Conservation (phyloP, 331 rosid species). For the Malus hybrid region DNA sequence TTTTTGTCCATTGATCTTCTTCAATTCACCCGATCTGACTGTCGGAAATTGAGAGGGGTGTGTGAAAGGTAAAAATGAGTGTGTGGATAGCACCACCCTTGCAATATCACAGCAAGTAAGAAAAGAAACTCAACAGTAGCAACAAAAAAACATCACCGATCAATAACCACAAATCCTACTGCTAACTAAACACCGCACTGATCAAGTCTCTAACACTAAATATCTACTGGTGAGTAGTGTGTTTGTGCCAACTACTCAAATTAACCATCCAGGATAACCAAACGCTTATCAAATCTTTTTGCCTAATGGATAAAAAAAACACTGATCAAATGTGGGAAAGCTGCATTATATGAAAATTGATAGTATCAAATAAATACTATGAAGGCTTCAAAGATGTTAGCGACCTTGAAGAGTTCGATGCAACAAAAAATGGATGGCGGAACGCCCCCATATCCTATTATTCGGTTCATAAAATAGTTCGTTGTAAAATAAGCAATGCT, state of each 20-base stretch:
- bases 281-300: not conserved
- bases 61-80: too few relatives aligned
- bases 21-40: too few relatives aligned
- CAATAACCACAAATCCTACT: not conserved
- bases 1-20: too few relatives aligned
- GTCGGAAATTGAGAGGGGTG: too few relatives aligned
- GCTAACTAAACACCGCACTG: not conserved
- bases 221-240: too few relatives aligned
- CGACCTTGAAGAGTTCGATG: not conserved
- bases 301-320: too few relatives aligned
- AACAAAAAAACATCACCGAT: not conserved
- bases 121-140: not conserved
- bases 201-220: not conserved
- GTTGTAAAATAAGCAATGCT: too few relatives aligned
- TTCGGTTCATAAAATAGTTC: too few relatives aligned
- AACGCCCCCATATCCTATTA: too few relatives aligned
- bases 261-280: not conserved
- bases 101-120: not conserved
- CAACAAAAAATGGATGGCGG: not conserved
- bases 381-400: not conserved
- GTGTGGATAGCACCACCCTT: not conserved
- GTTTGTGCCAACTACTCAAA: not conserved
- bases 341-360: not conserved
- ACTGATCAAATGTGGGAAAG: too few relatives aligned
- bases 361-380: not conserved